Base-by-base conservation (phyloP, 1,284 basidiomycete genomes). In the Ganoderma meredithae region DNA sequence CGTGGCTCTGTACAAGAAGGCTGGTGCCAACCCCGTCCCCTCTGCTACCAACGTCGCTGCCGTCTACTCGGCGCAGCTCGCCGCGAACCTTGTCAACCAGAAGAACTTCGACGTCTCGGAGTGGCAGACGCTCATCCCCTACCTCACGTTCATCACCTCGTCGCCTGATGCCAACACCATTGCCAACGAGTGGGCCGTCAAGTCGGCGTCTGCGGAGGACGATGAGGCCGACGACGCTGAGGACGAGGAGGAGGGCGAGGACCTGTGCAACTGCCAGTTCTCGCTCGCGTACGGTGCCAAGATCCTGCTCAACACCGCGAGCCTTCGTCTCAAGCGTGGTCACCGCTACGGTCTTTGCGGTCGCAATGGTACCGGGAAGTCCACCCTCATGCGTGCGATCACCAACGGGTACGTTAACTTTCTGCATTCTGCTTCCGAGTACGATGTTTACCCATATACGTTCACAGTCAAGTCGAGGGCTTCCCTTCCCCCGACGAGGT, bases 311-410 rank as follows among this genome's bases (percentile, higher is more conserved):
- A 98, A 98, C 88, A 97, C 96, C 64, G 96, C 97, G 73, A 93
- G 87, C 72, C 94, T 98, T 81, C 95, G 96, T 79, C 92, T 98
- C 81, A 98, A 98, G 90, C 96, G 97, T 85, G 97, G 96, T 70
- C 95, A 98, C 86, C 96, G 97, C 80, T 98, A 98, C 83, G 96
- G 96, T 90, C 92, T 98, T 61, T 97, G 95, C 82, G 96, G 97
- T 82, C 95, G 96, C 84, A 98, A 98, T 84, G 97, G 97, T 89
- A 96, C 96, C 78, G 96, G 96, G 78, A 98, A 98, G 88, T 98
- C 97, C 22, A 98, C 96, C 63, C 91, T 98, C 81, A 98, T 98
- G 97, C 93, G 95, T 79, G 96, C 95, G 77, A 96, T 96, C 81
- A 95, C 92, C 83, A 96, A 96, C 81, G 94, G 82, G 74, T 78